Conservation (phyloP, 1,284 basidiomycete genomes). For the Cryptococcus deneoformans region DNA sequence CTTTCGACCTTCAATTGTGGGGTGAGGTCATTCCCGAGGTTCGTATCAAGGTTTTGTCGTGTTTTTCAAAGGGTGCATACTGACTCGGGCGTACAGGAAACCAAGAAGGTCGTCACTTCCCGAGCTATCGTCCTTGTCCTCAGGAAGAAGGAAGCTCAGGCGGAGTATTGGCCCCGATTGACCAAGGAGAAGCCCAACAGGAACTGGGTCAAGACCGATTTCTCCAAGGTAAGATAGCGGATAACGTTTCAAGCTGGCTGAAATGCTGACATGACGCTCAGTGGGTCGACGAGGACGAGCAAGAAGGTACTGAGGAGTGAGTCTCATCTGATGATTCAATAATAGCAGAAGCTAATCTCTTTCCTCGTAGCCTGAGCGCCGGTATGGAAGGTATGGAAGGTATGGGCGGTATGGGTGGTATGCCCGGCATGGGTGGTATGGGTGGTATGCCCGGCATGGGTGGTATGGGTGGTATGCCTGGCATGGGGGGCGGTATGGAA, state of each 20-base stretch:
- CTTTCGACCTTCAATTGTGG: conserved; percentile 69
- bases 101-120: conserved; percentile 60
- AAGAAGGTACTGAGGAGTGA: conserved; percentile 59
- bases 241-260: conserved; percentile 15
- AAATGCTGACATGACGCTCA: conserved; percentile 1
- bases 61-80: too few species aligned
- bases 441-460: conserved; percentile 27
- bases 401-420: conserved; percentile 51
- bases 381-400: conserved; percentile 35
- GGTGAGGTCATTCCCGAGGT: conserved; percentile 71
- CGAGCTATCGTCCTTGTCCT: conserved; percentile 66
- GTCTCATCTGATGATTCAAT: conserved; percentile 5
- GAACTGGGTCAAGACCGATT: conserved; percentile 84
- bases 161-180: conserved; percentile 84
- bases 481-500: conserved; percentile 4
- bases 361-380: conserved; percentile 35
- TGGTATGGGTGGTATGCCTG: conserved; percentile 52
- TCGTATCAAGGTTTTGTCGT: conserved; percentile 2
- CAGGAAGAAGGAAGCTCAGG: conserved; percentile 71
- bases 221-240: conserved; percentile 59
- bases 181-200: conserved; percentile 80
- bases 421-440: conserved; percentile 31
- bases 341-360: not conserved
- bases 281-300: conserved; percentile 96
- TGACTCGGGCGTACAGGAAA: conserved; percentile 51